Evolutionary conservation across 257 asterid genomes (phyloP).

Genomic region (Osmanthus fragrans): DNA sequence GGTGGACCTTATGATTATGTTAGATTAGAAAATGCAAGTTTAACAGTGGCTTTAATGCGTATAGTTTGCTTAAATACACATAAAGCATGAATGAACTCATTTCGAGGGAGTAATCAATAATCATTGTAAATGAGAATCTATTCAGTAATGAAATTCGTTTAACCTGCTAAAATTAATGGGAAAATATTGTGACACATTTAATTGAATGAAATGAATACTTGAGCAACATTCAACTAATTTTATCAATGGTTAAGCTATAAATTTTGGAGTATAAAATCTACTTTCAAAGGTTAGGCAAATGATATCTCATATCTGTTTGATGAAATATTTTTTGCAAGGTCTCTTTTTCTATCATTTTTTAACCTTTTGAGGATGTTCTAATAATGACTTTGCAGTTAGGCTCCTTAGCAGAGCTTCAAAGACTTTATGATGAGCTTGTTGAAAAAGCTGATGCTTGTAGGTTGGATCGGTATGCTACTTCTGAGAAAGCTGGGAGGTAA

Average conservation of each 20-base stretch:
- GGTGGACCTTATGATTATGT: neutral
- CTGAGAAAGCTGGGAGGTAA: slow-evolving; percentile 46
- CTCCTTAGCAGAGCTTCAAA: slow-evolving; percentile 48
- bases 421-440: slow-evolving; percentile 48
- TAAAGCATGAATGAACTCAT: neutral
- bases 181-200: neutral
- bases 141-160: neutral
- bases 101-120: slow-evolving; percentile 9
- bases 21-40: neutral
- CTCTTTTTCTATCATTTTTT: neutral
- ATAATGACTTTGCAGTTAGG: slow-evolving; percentile 40
- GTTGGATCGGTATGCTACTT: slow-evolving; percentile 43
- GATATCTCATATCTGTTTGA: neutral
- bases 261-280: neutral
- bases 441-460: slow-evolving; percentile 43
- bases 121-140: neutral
- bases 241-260: slow-evolving; percentile 6
- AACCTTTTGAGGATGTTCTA: slow-evolving; percentile 25
- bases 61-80: slow-evolving; percentile 3
- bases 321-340: slow-evolving; percentile 17
- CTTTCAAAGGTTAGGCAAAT: neutral
- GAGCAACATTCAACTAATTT: slow-evolving; percentile 1
- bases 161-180: neutral
- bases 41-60: neutral
- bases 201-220: slow-evolving; percentile 2